These are phyloP conservation scores for Herpomyces periplanetae DNA, from an alignment of 2,329 filamentous ascomycete genomes.

Conservation along the genomic window DNA sequence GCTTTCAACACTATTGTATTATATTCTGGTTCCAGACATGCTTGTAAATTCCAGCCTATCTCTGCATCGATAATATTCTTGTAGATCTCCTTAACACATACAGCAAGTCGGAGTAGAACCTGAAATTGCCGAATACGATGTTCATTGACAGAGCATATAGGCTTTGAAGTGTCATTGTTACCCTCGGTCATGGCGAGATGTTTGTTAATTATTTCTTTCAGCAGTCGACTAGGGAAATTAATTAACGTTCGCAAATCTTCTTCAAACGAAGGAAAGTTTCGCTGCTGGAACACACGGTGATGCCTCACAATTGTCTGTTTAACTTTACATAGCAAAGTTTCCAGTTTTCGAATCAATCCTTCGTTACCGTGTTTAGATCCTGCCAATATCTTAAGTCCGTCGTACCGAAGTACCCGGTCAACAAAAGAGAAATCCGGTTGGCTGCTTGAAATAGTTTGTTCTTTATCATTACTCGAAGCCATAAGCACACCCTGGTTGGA, in stretches of 20 bases:
- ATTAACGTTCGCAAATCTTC: slow-evolving; percentile 82
- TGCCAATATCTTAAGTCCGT: slow-evolving; percentile 64
- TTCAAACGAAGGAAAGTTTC: slow-evolving; percentile 76
- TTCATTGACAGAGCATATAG: slow-evolving; percentile 71
- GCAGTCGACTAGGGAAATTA: slow-evolving; percentile 77
- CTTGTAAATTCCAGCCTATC: slow-evolving; percentile 70
- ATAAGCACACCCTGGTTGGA: too few species aligned
- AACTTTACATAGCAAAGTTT: slow-evolving; percentile 58
- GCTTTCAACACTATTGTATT: slow-evolving; percentile 68
- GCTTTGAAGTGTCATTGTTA: slow-evolving; percentile 74
- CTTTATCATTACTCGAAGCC: slow-evolving; percentile 14
- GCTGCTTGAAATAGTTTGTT: slow-evolving; percentile 26
- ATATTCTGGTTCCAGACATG: slow-evolving; percentile 85
- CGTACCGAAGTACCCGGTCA: slow-evolving; percentile 74
- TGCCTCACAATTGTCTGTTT: slow-evolving; percentile 68
- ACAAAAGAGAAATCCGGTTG: slow-evolving; percentile 72
- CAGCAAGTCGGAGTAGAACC: slow-evolving; percentile 57
- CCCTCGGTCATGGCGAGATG: slow-evolving; percentile 65
- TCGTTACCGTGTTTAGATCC: slow-evolving; percentile 16
- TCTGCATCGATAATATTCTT: slow-evolving; percentile 45
- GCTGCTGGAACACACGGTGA: slow-evolving; percentile 40
- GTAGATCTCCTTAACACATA: slow-evolving; percentile 68
- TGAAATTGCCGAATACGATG: slow-evolving; percentile 95
- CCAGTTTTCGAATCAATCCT: too few species aligned
- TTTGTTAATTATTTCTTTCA: slow-evolving; percentile 81